phyloP scores from a whole-genome alignment of 108 stramenopile species.

The Stephanodiscus triporus region DNA sequence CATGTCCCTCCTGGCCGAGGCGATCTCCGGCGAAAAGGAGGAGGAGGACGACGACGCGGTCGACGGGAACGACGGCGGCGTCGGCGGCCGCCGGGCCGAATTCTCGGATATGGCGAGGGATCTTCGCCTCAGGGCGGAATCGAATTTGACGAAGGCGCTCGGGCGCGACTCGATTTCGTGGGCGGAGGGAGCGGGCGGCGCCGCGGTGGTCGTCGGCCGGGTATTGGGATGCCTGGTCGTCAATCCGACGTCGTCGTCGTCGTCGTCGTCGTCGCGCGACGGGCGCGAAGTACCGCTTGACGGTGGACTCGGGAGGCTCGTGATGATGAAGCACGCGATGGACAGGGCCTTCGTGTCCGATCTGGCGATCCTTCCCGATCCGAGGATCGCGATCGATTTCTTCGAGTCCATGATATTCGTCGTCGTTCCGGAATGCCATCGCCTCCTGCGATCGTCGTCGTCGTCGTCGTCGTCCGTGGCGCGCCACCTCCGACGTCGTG shows the following conservation, averaged over 20 bases:
- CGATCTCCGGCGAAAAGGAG: background rate
- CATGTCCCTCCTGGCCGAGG: constrained; percentile 3
- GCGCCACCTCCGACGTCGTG: constrained; percentile 10
- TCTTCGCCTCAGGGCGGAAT: constrained; percentile 21
- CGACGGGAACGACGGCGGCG: background rate
- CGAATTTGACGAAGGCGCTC: constrained; percentile 17
- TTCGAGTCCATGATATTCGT: constrained; percentile 25
- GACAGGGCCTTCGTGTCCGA: constrained; percentile 9
- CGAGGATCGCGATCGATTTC: constrained; percentile 10
- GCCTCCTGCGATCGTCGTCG: constrained; percentile 7
- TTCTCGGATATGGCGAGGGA: constrained; percentile 25
- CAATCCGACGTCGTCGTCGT: background rate
- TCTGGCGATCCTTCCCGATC: background rate
- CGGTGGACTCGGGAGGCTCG: constrained; percentile 32
- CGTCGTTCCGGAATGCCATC: constrained; percentile 31
- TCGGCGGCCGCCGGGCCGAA: background rate
- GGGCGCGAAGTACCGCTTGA: background rate
- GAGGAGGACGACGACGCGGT: background rate
- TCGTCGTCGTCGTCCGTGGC: background rate
- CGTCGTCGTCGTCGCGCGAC: background rate
- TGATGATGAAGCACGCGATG: constrained; percentile 24
- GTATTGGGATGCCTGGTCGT: constrained; percentile 21
- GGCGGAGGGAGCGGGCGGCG: background rate
- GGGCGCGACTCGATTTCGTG: background rate
- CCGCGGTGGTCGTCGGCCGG: background rate